Conservation (phyloP, 257 asterid genomes). For the Lavandula angustifolia region DNA sequence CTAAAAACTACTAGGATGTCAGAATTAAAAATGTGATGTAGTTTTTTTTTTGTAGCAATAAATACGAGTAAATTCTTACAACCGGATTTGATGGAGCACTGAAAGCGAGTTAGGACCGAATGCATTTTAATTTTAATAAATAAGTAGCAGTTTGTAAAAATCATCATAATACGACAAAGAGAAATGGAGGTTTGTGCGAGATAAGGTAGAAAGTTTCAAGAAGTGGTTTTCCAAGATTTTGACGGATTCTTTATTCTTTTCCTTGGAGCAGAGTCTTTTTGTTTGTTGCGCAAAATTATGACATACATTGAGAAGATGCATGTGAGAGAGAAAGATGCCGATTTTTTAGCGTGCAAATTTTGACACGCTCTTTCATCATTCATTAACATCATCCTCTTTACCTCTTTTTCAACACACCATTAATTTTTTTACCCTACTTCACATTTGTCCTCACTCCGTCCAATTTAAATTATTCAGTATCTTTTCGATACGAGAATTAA, state of each 20-base stretch:
- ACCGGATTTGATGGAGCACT: not conserved
- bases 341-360: slow-evolving; percentile 11
- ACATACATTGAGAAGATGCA: slow-evolving; percentile 7
- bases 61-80: not conserved
- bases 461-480: no score
- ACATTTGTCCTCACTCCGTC: not conserved
- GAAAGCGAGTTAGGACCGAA: not conserved
- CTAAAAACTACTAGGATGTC: no score
- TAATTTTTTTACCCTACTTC: not conserved
- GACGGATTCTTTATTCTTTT: slow-evolving; percentile 20
- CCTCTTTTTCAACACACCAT: slow-evolving; percentile 20
- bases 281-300: slow-evolving; percentile 23
- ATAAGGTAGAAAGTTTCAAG: slow-evolving; percentile 28
- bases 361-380: slow-evolving; percentile 23
- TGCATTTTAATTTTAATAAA: not conserved
- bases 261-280: slow-evolving; percentile 12
- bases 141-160: not conserved
- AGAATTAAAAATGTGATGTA: not conserved
- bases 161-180: slow-evolving; percentile 7
- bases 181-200: slow-evolving; percentile 29
- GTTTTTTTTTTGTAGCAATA: not conserved
- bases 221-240: slow-evolving; percentile 32
- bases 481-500: no score
- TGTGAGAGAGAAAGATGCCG: slow-evolving; percentile 26
- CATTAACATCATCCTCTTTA: slow-evolving; percentile 9